Base-by-base conservation (phyloP, 2,329 filamentous ascomycete species). In the Graphilbum sp. region DNA sequence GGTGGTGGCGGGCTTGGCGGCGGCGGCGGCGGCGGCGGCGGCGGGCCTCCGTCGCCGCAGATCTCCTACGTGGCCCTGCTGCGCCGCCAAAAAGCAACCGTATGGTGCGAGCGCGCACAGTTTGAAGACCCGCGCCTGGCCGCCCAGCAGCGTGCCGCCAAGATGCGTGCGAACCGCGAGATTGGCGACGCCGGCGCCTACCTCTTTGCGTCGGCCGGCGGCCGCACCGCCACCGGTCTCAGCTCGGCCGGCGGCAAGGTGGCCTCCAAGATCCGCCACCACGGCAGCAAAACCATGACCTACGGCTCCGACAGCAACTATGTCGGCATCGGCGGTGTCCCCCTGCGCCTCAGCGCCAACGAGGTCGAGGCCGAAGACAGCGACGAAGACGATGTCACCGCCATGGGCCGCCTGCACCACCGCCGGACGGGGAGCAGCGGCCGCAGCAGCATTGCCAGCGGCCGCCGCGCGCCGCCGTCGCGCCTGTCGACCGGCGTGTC, bases 41-140 rank as follows among this genome's bases (percentile, higher is more conserved):
- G 21, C n/a, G 5, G 11, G n/a, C 16, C 57, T 19, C 49, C 46
- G 17, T 46, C 51, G 5, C 41, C 56, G 18, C 70, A 72, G 44
- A 61, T 69, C n/a, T 78, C 85, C 46, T 98, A 98, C 58, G 90
- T 98, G 37, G 87, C 90, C 27, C 69, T 95, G n/a, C 79, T 98
- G 61, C 76, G 90, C 45, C 88, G 87, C 56, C 90, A 98, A 60
- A 96, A 96, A 57, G 90, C 86, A 24, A 98, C 90, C 0, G 90
- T 98, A 5, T 98, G 90, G 90, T 95, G 87, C 62, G 90, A 96
- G 54, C 79, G 87, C 38, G 73, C 88, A 10, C 90, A 98, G 56
- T 77, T 83, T 44, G 86, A 96, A 58, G 90, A 98, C 54, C 84
- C 88, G 1, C 72, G 85, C 36, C 63, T 90, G 41, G 63, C 79